Base-by-base conservation (phyloP, 2,329 filamentous ascomycete species). In the Lachnellula subtilissima region DNA sequence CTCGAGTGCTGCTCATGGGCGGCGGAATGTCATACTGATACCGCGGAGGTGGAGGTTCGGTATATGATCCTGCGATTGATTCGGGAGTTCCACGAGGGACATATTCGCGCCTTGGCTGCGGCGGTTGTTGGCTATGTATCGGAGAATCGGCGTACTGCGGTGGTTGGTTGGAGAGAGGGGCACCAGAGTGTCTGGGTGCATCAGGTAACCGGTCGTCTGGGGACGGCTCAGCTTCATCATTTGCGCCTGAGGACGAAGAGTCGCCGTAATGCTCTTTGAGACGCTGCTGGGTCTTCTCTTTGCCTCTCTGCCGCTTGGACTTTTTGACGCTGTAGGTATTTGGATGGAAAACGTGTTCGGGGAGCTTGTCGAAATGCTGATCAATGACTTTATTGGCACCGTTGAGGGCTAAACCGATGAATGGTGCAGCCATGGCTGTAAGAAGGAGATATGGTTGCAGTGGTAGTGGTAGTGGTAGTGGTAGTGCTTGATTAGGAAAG, bases 341-440 rank as follows among this genome's bases (percentile, higher is more conserved):
- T 4, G 15, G 3, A 32, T 55, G 37, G 5, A 55, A 28, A 15
- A 28, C 11, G 9, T 39, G 17, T 19, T 55, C 53, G 5, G 53
- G 53, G 3, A 55, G 7, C 36, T 50, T 40, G 37, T 55, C 14
- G 37, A 55, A 55, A 25, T 55, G 53, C 37, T 50, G 42, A 47
- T 55, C 47, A 4, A 55, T 43, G 14, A 55, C 3, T n/a, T 50
- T 51, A 36, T 50, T 37, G 15, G 23, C 28, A 14, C 48, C 48
- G 8, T 55, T 47, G 6, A 55, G 25, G 9, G 46, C 53, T 8
- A 55, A 19, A 15, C 35, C 53, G 7, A 55, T 17, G 23, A 55
- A 55, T 14, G 37, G 37, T 4, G 3, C 37, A 14, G 37, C 12
- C 37, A 40, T 40, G 37, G 9, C 9, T 14, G 7, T 17, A 9